phyloP scores from a whole-genome alignment of 2,329 filamentous ascomycete species.

The Ceratocystis variospora region DNA sequence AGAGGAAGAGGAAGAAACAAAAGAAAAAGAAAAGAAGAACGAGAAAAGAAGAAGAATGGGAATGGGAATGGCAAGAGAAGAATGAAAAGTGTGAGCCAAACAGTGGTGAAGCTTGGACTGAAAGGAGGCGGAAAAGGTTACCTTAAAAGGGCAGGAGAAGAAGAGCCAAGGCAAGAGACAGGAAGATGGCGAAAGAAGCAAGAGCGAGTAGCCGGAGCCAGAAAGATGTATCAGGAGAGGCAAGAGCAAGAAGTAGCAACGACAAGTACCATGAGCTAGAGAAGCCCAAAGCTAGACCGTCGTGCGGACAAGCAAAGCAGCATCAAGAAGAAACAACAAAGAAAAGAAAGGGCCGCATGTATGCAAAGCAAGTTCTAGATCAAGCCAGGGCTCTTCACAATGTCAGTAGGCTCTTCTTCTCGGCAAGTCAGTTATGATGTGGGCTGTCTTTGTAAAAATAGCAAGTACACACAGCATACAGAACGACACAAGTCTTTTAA shows the following conservation, averaged over 20 bases:
- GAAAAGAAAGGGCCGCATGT: not conserved
- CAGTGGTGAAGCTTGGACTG: constrained; percentile 7
- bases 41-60: no score
- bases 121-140: not conserved
- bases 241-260: not conserved
- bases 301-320: not conserved
- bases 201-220: not conserved
- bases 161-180: not conserved
- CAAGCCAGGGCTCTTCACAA: not conserved
- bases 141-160: not conserved
- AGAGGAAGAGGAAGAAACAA: not conserved
- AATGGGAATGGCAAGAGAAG: not conserved
- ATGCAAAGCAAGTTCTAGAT: not conserved
- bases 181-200: not conserved
- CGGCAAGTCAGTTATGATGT: not conserved
- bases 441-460: not conserved
- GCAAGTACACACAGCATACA: not conserved
- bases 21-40: not conserved
- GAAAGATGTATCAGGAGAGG: not conserved
- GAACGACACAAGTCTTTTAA: not conserved
- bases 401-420: not conserved
- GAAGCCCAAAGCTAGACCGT: not conserved
- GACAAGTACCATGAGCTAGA: not conserved
- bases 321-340: not conserved
- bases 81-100: not conserved